Conservation (phyloP, 257 asterid genomes). For the Forsythia suspensa region DNA sequence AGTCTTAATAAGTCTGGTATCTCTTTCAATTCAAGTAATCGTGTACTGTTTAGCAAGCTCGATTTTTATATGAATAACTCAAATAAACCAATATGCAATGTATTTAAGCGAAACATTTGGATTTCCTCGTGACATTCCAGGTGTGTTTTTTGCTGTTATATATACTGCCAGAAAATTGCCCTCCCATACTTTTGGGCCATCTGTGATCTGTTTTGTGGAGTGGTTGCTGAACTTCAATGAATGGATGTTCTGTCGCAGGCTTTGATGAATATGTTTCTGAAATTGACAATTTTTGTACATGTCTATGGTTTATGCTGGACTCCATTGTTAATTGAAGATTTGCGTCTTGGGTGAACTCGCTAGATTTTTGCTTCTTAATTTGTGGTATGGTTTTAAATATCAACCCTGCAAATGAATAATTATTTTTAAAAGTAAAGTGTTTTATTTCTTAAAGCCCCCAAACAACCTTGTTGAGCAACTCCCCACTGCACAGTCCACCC, state of each 20-base stretch:
- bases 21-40: slow-evolving; percentile 23
- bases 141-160: neutral
- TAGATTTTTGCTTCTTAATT: too few relatives aligned
- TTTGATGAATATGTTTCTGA: neutral
- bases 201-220: neutral
- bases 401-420: too few relatives aligned
- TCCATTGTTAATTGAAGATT: too few relatives aligned
- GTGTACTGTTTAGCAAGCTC: neutral
- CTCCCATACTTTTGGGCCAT: neutral
- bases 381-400: too few relatives aligned
- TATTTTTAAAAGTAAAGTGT: too few relatives aligned
- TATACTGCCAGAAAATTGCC: neutral
- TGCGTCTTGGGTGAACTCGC: too few relatives aligned
- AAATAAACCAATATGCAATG: neutral
- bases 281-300: neutral
- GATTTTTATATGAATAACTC: neutral
- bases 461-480: too few relatives aligned
- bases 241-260: neutral
- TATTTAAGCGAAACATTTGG: neutral
- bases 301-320: neutral
- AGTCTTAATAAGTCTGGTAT: slow-evolving; percentile 33
- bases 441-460: too few relatives aligned
- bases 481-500: too few relatives aligned
- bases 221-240: neutral
- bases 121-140: neutral